Conservation (phyloP, 495 filamentous ascomycete species). For the Neurospora sp. region DNA sequence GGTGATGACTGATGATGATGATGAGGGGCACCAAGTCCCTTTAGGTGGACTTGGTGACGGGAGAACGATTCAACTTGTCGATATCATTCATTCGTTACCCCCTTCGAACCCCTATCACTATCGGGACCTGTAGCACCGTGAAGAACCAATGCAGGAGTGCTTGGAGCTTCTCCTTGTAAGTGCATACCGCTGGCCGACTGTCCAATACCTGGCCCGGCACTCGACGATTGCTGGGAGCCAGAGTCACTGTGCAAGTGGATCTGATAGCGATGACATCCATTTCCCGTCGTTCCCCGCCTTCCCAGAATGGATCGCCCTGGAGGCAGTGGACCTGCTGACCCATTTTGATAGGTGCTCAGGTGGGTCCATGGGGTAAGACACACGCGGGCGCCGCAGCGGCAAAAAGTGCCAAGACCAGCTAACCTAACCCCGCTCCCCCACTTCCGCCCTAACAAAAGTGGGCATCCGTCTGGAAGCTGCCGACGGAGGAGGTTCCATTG, state of each 20-base stretch:
- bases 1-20: neutral
- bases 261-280: neutral
- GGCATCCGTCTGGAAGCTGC: neutral
- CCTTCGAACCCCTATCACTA: neutral
- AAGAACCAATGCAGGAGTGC: neutral
- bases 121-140: neutral
- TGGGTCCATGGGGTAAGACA: neutral
- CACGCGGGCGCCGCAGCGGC: neutral
- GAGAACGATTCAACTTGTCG: neutral
- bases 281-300: neutral
- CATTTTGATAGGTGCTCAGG: neutral
- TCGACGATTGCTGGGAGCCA: neutral
- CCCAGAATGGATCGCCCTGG: neutral
- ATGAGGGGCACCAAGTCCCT: neutral
- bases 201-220: neutral
- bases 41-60: neutral
- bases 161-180: neutral
- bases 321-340: neutral
- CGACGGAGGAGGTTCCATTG: neutral
- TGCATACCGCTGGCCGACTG: neutral
- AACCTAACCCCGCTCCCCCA: neutral
- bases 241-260: neutral
- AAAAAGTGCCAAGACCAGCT: neutral
- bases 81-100: neutral
- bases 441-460: neutral